A percentile compares a stretch with the other conserved stretches of the same genome.
These are phyloP conservation scores for Chlorella sp. DNA, from an alignment of 139 green algal genomes.

Conservation along the genomic window DNA sequence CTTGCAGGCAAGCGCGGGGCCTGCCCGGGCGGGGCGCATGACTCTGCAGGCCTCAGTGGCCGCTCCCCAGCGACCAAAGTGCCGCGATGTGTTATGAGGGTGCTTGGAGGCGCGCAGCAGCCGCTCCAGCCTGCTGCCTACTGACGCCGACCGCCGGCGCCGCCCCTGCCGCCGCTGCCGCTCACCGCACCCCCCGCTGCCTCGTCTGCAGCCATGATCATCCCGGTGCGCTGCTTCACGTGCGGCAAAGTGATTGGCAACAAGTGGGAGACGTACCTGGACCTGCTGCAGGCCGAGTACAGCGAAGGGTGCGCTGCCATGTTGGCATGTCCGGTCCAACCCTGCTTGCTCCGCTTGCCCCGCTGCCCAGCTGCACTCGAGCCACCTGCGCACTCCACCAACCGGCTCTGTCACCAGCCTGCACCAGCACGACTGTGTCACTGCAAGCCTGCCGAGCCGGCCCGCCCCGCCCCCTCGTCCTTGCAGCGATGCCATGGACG, in stretches of 20 bases:
- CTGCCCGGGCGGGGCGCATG: too few relatives aligned
- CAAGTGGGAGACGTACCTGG: constrained; percentile 99
- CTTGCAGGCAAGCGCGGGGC: too few relatives aligned
- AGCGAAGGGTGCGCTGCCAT: constrained; percentile 62
- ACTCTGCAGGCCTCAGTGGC: too few relatives aligned
- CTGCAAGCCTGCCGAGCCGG: background rate
- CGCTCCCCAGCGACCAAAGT: too few relatives aligned
- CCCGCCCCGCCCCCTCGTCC: background rate
- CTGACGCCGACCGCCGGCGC: too few relatives aligned
- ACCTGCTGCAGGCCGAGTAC: constrained; percentile 92
- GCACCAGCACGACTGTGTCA: too few relatives aligned
- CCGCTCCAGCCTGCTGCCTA: too few relatives aligned
- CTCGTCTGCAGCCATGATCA: constrained; percentile 11
- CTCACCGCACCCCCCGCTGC: too few relatives aligned
- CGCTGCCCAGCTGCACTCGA: background rate
- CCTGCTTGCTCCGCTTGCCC: background rate
- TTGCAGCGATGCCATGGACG: constrained; percentile 95
- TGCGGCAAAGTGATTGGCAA: constrained; percentile 99
- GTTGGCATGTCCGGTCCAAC: background rate
- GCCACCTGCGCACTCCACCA: background rate
- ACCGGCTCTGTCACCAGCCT: background rate
- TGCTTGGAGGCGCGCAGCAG: too few relatives aligned
- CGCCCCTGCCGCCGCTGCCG: too few relatives aligned
- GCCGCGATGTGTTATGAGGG: too few relatives aligned
- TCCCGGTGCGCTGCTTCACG: constrained; percentile 89